Evolutionary conservation across 1,284 basidiomycete genomes (phyloP).

Genomic region (Lignosus rhinocerotis): DNA sequence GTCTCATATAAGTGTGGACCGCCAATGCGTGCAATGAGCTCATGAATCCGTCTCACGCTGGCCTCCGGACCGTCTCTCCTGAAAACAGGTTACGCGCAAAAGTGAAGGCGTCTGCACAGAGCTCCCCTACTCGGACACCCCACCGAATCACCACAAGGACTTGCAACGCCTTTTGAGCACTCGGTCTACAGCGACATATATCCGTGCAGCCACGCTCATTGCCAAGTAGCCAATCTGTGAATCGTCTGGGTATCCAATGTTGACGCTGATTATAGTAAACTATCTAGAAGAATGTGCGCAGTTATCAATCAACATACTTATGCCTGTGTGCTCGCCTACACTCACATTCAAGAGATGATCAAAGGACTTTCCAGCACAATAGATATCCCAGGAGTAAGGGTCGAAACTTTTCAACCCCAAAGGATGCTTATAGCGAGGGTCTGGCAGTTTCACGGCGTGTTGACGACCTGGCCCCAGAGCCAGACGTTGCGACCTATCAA

Average conservation of each 20-base stretch:
- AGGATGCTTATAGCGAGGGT: not conserved
- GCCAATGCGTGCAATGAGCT: too few species aligned
- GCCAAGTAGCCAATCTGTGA: not conserved
- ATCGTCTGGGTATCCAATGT: not conserved
- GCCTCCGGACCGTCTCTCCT: too few species aligned
- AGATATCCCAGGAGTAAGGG: not conserved
- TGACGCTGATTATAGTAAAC: not conserved
- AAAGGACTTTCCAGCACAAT: not conserved
- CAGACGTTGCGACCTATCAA: not conserved
- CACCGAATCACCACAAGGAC: not conserved
- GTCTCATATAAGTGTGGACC: too few species aligned
- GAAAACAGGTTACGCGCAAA: not conserved
- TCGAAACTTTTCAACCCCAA: not conserved
- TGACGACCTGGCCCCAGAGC: not conserved
- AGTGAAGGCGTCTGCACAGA: not conserved
- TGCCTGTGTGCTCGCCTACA: too few species aligned
- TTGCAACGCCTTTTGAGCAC: not conserved
- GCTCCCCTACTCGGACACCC: not conserved
- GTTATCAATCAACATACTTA: too few species aligned
- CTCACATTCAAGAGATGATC: not conserved
- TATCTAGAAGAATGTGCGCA: not conserved
- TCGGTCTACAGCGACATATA: slow-evolving; percentile 1
- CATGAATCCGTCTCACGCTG: too few species aligned
- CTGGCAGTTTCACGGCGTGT: not conserved
- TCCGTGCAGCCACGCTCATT: not conserved